These are phyloP conservation scores for Glarea lozoyensis DNA, from an alignment of 495 filamentous ascomycete species.

Conservation along the genomic window DNA sequence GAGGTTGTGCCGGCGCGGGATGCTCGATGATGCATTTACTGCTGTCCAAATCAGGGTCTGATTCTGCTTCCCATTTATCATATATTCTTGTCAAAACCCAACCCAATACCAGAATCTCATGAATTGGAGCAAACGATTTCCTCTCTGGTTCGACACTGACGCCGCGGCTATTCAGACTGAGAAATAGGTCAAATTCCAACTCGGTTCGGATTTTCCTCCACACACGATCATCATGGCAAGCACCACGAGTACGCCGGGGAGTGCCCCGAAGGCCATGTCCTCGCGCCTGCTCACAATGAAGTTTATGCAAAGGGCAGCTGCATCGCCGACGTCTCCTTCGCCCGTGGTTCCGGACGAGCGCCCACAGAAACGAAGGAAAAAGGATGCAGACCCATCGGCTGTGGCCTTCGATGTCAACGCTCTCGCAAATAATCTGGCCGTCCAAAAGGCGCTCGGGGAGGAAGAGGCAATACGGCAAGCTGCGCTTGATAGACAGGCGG, in stretches of 20 bases:
- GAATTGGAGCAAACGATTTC: too few relatives aligned
- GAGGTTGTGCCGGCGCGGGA: too few relatives aligned
- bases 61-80: too few relatives aligned
- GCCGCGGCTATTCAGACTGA: too few relatives aligned
- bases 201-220: too few relatives aligned
- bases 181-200: too few relatives aligned
- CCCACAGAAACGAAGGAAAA: conserved; percentile 47
- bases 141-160: too few relatives aligned
- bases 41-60: too few relatives aligned
- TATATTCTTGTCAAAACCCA: too few relatives aligned
- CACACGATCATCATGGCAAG: conserved; percentile 17
- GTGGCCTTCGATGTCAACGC: conserved; percentile 22
- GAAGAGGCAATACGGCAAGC: conserved; percentile 68
- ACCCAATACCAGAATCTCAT: too few relatives aligned
- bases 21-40: too few relatives aligned
- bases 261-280: conserved; percentile 62
- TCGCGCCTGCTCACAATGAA: conserved; percentile 91
- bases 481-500: conserved; percentile 61
- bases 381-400: conserved; percentile 17
- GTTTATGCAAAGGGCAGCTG: conserved; percentile 92
- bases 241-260: conserved; percentile 16
- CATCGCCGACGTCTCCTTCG: conserved; percentile 33
- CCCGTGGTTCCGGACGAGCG: conserved; percentile 29
- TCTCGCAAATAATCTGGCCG: conserved; percentile 34
- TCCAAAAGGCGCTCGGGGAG: conserved; percentile 61